Conservation (phyloP, 768 basidiomycete species). For the Coprinopsis cinerea region DNA sequence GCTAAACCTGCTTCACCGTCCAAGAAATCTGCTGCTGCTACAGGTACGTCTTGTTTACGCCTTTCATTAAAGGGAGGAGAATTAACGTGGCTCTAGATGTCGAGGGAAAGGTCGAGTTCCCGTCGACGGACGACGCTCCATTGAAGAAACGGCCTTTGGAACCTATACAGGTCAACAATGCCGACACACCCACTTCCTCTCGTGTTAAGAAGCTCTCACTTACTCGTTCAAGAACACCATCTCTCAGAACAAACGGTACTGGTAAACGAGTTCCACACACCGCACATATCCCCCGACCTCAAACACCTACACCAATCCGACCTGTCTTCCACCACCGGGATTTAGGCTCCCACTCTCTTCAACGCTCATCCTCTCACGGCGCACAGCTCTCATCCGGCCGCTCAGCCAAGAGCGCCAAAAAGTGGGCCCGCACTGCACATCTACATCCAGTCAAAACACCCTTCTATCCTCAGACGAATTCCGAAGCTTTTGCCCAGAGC, state of each 20-base stretch:
- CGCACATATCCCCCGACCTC: not conserved
- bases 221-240: constrained; percentile 19
- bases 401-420: constrained; percentile 37
- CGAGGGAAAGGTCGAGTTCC: constrained; percentile 14
- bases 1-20: constrained; percentile 6
- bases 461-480: not conserved
- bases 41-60: not conserved
- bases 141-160: constrained; percentile 15
- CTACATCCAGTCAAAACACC: constrained; percentile 34
- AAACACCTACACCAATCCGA: constrained; percentile 20
- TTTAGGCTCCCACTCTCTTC: constrained; percentile 28
- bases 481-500: not conserved
- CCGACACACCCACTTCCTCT: constrained; percentile 11
- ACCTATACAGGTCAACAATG: constrained; percentile 18
- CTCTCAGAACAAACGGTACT: constrained; percentile 17
- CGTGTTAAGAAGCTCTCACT: constrained; percentile 18
- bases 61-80: not conserved
- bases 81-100: constrained; percentile 8
- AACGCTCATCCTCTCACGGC: constrained; percentile 43
- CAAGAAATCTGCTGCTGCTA: not conserved
- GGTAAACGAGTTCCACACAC: constrained; percentile 6
- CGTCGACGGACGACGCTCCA: constrained; percentile 10
- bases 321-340: constrained; percentile 11
- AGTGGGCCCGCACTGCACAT: constrained; percentile 63
- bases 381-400: constrained; percentile 6